Evolutionary conservation across 176 grass and related monocot genomes (phyloP).

Genomic region (Hordeum marinum): DNA sequence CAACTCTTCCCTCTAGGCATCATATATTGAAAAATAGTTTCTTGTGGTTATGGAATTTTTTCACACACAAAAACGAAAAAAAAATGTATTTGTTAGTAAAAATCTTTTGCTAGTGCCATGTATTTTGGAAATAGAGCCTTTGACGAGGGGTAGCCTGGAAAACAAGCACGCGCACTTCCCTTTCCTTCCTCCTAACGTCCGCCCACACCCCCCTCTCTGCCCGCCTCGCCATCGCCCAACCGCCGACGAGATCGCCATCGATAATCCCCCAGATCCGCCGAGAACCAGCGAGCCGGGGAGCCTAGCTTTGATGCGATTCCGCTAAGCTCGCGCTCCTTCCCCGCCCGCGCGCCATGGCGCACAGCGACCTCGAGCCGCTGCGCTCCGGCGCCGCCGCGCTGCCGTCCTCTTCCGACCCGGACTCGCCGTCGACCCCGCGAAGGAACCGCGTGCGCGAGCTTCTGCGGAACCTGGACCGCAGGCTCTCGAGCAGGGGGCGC

Average conservation of each 20-base stretch:
- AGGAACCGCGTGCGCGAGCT: conserved; percentile 45
- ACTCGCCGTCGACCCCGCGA: conserved; percentile 26
- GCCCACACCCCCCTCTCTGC: neutral
- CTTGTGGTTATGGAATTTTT: too few relatives aligned
- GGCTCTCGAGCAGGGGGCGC: conserved; percentile 38
- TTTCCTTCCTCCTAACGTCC: neutral
- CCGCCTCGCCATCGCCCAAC: conserved; percentile 31
- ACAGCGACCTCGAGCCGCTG: conserved; percentile 55
- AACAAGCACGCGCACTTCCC: conserved; percentile 9
- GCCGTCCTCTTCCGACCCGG: conserved; percentile 32
- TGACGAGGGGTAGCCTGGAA: neutral
- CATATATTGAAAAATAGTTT: too few relatives aligned
- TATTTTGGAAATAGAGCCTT: conserved; percentile 7
- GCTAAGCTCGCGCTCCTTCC: neutral
- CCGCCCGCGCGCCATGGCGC: conserved; percentile 41
- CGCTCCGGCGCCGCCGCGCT: conserved; percentile 29
- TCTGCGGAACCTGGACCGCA: conserved; percentile 47
- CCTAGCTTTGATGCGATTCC: conserved; percentile 27
- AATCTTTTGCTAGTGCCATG: too few relatives aligned
- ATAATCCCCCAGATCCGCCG: conserved; percentile 21
- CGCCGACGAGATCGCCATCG: conserved; percentile 34
- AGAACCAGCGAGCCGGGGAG: neutral
- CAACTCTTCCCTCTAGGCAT: too few relatives aligned
- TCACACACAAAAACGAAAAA: too few relatives aligned
- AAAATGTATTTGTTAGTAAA: too few relatives aligned